Percentiles rank a stretch among this genome's conserved stretches.
These are phyloP conservation scores for peach (Prunus persica) DNA, from an alignment of 306 rosid genomes.

Conservation along the genomic window Prunus_persica_NCBIv2 NC_034010.1:23729001-23729500, in stretches of 20 bases:
- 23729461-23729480: constrained; percentile 33
- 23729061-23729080: constrained; percentile 45
- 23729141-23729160: constrained; percentile 42
- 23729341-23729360: constrained; percentile 48
- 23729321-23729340: constrained; percentile 57
- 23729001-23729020: constrained; percentile 31
- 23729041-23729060: constrained; percentile 43
- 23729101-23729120: constrained; percentile 44
- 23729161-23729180: constrained; percentile 41
- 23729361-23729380: constrained; percentile 79
- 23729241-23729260: constrained; percentile 66
- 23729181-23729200: constrained; percentile 44
- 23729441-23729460: constrained; percentile 48
- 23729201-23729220: constrained; percentile 33
- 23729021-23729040: constrained; percentile 46
- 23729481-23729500: constrained; percentile 37
- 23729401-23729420: constrained; percentile 80
- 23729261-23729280: constrained; percentile 93
- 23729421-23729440: constrained; percentile 65
- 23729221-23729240: constrained; percentile 47
- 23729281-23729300: constrained; percentile 94
- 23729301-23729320: constrained; percentile 78
- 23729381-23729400: constrained; percentile 86
- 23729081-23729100: constrained; percentile 50
- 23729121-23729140: constrained; percentile 47